phyloP scores from a whole-genome alignment of 2,329 filamentous ascomycete genomes.

The Cadophora sp. region DNA sequence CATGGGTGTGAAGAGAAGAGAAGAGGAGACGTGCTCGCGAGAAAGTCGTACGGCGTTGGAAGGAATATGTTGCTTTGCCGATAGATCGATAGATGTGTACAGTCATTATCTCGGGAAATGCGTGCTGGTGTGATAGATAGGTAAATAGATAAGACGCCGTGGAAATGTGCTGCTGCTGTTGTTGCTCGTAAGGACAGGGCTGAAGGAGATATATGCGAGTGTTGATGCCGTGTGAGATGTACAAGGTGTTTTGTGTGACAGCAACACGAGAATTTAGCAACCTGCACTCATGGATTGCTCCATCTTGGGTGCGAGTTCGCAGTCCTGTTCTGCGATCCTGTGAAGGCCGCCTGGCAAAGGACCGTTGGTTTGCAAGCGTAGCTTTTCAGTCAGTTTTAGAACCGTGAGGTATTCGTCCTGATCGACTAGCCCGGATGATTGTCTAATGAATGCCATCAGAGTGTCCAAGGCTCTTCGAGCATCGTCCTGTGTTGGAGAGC shows the following conservation, averaged over 20 bases:
- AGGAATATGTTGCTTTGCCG: slow-evolving; percentile 1
- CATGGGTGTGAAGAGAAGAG: slow-evolving; percentile 29
- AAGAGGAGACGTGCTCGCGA: not conserved
- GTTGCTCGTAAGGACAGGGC: slow-evolving; percentile 29
- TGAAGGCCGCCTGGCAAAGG: slow-evolving; percentile 49
- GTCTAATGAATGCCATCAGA: slow-evolving; percentile 80
- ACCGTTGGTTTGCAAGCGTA: slow-evolving; percentile 61
- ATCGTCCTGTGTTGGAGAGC: slow-evolving; percentile 82
- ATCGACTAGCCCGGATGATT: slow-evolving; percentile 73
- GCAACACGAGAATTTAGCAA: slow-evolving; percentile 27
- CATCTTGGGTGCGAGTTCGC: slow-evolving; percentile 42
- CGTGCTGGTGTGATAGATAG: not conserved
- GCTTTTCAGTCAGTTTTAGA: slow-evolving; percentile 83
- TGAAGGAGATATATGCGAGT: slow-evolving; percentile 21
- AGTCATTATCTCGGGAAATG: not conserved
- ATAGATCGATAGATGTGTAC: slow-evolving; percentile 14
- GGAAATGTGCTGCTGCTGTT: slow-evolving; percentile 23
- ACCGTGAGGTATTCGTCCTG: slow-evolving; percentile 80
- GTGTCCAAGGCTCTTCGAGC: slow-evolving; percentile 82
- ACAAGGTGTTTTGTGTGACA: slow-evolving; percentile 9
- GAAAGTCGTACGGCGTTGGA: slow-evolving; percentile 1
- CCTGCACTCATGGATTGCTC: slow-evolving; percentile 43
- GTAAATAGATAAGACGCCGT: slow-evolving; percentile 25
- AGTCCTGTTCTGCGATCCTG: slow-evolving; percentile 45
- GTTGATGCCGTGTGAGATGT: slow-evolving; percentile 15